Percentiles rank a stretch among this genome's conserved stretches.
Evolutionary conservation across 2,329 filamentous ascomycete species (phyloP).

Genomic region (Aspergillus sp.): DNA sequence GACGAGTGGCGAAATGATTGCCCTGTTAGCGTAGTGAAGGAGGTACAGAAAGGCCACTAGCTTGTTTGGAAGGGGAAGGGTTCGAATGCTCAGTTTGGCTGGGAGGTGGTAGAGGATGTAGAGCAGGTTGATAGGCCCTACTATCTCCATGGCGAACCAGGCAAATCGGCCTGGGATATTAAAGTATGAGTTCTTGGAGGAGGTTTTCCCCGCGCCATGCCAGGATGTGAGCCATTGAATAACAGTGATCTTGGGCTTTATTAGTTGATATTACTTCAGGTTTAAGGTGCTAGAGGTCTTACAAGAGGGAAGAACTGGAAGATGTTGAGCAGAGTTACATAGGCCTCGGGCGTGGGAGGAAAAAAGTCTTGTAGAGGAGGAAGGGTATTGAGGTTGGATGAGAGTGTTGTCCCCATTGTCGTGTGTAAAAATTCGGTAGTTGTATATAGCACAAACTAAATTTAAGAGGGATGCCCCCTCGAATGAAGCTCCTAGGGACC

Average conservation of each 20-base stretch:
- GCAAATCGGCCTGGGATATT: conserved; percentile 87
- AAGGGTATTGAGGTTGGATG: conserved; percentile 23
- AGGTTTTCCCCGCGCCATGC: conserved; percentile 94
- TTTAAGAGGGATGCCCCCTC: too few relatives aligned
- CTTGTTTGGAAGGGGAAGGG: conserved; percentile 37
- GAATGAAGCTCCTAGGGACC: background rate
- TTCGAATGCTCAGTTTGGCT: conserved; percentile 33
- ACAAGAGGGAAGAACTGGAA: conserved; percentile 48
- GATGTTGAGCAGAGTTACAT: conserved; percentile 32
- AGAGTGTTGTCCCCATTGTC: conserved; percentile 26
- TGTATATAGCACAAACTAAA: background rate
- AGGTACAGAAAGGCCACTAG: conserved; percentile 51
- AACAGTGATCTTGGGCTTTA: conserved; percentile 61
- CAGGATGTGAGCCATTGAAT: conserved; percentile 75
- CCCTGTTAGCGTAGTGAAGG: conserved; percentile 89
- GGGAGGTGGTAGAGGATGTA: conserved; percentile 76
- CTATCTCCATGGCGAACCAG: conserved; percentile 86
- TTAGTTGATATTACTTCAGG: conserved; percentile 10
- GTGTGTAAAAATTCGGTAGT: too few relatives aligned
- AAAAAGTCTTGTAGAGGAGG: conserved; percentile 34
- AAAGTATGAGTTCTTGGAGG: conserved; percentile 61
- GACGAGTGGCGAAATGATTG: conserved; percentile 75
- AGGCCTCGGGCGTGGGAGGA: conserved; percentile 41
- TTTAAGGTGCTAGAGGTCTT: conserved; percentile 16
- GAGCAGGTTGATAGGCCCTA: conserved; percentile 72